phyloP scores from a whole-genome alignment of 768 basidiomycete genomes.

The Pleurotus salmoneostramineus region DNA sequence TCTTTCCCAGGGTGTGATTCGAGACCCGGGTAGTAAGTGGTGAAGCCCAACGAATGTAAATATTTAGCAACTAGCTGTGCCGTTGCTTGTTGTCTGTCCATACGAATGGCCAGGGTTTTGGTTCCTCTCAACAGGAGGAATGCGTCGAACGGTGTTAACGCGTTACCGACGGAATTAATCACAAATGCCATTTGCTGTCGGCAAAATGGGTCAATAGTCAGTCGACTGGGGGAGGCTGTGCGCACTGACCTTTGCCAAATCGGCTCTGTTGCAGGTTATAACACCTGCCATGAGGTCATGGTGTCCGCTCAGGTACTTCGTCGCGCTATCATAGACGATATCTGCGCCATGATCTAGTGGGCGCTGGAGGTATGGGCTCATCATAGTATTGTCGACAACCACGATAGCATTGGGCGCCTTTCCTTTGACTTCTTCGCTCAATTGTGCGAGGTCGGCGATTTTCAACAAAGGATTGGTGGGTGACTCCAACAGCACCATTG shows the following conservation, averaged over 20 bases:
- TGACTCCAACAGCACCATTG: constrained; percentile 95
- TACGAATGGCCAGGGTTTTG: constrained; percentile 94
- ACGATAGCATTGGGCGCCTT: constrained; percentile 76
- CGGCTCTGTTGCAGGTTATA: constrained; percentile 88
- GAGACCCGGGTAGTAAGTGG: constrained; percentile 90
- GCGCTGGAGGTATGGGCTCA: constrained; percentile 96
- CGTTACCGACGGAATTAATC: constrained; percentile 93
- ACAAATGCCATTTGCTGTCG: constrained; percentile 80
- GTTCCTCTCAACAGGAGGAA: constrained; percentile 94
- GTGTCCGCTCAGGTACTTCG: constrained; percentile 96
- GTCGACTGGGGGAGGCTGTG: not conserved
- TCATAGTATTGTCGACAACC: constrained; percentile 99
- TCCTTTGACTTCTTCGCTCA: constrained; percentile 81
- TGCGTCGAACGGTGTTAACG: constrained; percentile 90
- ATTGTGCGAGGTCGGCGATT: constrained; percentile 83
- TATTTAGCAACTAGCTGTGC: constrained; percentile 84
- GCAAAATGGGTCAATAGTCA: constrained; percentile 7
- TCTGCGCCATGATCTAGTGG: constrained; percentile 96
- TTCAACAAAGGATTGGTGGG: constrained; percentile 98
- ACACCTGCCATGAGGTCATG: constrained; percentile 99
- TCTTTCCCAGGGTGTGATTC: constrained; percentile 76
- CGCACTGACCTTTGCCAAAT: constrained; percentile 70
- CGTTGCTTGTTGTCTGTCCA: constrained; percentile 89
- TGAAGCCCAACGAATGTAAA: constrained; percentile 81
- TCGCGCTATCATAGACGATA: constrained; percentile 96